phyloP scores from a whole-genome alignment of 176 grass and related monocot species.

The Hordeum marinum region DNA sequence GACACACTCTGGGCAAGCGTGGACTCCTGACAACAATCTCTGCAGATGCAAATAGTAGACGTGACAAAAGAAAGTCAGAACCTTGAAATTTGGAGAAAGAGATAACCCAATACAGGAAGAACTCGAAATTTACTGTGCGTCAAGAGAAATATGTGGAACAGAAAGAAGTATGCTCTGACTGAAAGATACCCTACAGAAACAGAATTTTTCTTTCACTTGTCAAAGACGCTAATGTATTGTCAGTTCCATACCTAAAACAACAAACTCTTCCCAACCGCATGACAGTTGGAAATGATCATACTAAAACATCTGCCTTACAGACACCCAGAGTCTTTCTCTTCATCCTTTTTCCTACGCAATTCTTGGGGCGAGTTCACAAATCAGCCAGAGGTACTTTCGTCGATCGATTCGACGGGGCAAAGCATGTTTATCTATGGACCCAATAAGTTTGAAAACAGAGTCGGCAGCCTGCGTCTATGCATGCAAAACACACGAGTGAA shows the following conservation, averaged over 20 bases:
- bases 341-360: not conserved
- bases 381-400: not conserved
- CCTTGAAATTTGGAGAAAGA: slow-evolving; percentile 8
- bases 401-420: not conserved
- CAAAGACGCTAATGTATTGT: not conserved
- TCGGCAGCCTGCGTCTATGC: not conserved
- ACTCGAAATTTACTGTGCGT: not conserved
- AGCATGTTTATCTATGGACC: not conserved
- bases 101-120: not conserved
- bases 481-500: slow-evolving; percentile 17
- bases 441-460: not conserved
- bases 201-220: not conserved
- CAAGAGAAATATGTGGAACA: not conserved
- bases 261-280: not conserved
- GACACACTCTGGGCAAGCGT: not conserved
- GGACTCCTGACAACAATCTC: not conserved
- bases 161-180: not conserved
- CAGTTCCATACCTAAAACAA: slow-evolving; percentile 2
- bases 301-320: slow-evolving; percentile 12
- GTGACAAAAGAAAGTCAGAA: not conserved
- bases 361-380: not conserved
- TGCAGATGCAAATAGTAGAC: slow-evolving; percentile 9
- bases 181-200: not conserved
- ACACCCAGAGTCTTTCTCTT: not conserved
- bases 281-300: slow-evolving; percentile 4